phyloP scores from a whole-genome alignment of 805 yeast species.

The Maudiozyma barnettii region DNA sequence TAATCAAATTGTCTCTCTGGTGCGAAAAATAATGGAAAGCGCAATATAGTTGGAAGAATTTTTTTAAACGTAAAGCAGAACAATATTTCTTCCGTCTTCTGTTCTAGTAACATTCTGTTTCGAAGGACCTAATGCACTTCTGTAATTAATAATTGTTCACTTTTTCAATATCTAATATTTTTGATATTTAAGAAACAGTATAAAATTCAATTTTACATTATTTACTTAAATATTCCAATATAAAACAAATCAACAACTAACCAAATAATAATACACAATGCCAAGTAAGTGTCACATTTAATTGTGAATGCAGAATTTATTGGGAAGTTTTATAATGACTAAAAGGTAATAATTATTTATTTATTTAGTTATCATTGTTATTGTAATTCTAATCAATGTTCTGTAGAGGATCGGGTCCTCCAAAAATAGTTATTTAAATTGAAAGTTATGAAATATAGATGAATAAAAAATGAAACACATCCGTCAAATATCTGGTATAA shows the following conservation, averaged over 20 bases:
- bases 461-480: neutral
- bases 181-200: too few relatives aligned
- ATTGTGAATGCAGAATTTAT: slow-evolving; percentile 3
- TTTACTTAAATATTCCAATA: neutral
- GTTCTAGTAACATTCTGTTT: too few relatives aligned
- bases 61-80: too few relatives aligned
- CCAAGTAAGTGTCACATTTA: slow-evolving; percentile 13
- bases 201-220: neutral
- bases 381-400: neutral
- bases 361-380: too few relatives aligned
- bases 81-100: too few relatives aligned
- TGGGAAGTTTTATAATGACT: neutral
- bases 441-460: neutral
- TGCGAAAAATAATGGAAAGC: too few relatives aligned
- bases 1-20: too few relatives aligned
- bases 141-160: too few relatives aligned
- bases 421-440: neutral
- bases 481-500: neutral
- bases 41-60: too few relatives aligned
- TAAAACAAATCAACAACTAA: neutral
- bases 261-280: slow-evolving; percentile 5
- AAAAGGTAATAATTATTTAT: too few relatives aligned
- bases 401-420: slow-evolving; percentile 72
- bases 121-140: too few relatives aligned
- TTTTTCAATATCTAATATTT: too few relatives aligned